phyloP scores from a whole-genome alignment of 257 asterid genomes.

The Cynanchum wilfordii region DNA sequence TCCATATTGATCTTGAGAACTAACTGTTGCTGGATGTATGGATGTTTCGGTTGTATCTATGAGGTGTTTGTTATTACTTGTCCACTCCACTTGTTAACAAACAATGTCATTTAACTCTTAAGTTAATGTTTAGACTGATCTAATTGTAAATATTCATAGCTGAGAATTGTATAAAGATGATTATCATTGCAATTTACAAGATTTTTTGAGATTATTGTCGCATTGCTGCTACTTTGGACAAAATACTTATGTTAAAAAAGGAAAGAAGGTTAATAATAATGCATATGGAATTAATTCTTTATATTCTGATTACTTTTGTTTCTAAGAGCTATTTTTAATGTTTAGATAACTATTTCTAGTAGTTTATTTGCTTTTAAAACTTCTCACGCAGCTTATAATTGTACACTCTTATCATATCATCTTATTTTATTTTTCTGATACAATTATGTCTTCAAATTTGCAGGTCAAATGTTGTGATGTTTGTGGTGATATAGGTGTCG shows the following conservation, averaged over 20 bases:
- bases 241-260: too few relatives aligned
- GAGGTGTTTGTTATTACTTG: background rate
- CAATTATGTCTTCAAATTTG: constrained; percentile 17
- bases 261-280: background rate
- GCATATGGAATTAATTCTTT: background rate
- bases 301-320: too few relatives aligned
- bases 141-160: background rate
- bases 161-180: background rate
- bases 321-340: background rate
- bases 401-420: background rate
- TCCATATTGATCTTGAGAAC: background rate
- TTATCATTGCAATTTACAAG: background rate
- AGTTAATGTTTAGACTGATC: background rate
- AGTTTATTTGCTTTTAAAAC: background rate
- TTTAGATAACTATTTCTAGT: background rate
- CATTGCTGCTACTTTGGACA: too few relatives aligned
- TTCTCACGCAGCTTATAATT: background rate
- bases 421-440: background rate
- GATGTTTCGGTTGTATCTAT: background rate
- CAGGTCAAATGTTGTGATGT: constrained; percentile 51
- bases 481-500: constrained; percentile 55
- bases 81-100: background rate
- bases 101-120: background rate
- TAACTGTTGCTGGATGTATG: background rate
- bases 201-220: background rate